phyloP scores from a whole-genome alignment of 495 filamentous ascomycete genomes.

The Talaromyces thailandensis region DNA sequence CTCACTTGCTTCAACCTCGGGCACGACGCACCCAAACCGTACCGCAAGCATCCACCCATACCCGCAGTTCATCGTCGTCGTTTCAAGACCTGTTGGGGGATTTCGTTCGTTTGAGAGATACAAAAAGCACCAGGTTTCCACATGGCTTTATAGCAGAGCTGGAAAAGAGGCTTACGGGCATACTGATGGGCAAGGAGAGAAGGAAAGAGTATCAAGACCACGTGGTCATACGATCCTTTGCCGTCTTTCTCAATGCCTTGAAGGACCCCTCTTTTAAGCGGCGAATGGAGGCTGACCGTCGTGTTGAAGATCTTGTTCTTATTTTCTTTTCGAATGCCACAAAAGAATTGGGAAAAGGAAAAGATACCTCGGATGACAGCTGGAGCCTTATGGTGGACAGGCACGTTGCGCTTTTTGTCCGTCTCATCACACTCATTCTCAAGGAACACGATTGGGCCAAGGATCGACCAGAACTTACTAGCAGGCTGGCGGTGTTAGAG shows the following conservation, averaged over 20 bases:
- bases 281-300: conserved; percentile 83
- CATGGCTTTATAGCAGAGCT: conserved; percentile 66
- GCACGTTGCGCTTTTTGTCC: conserved; percentile 90
- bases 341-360: conserved; percentile 78
- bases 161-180: conserved; percentile 57
- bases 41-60: conserved; percentile 48
- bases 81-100: conserved; percentile 65
- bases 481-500: conserved; percentile 71
- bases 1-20: conserved; percentile 88
- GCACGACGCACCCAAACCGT: conserved; percentile 80
- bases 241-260: conserved; percentile 66
- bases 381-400: conserved; percentile 93
- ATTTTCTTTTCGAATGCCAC: conserved; percentile 88
- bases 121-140: conserved; percentile 68
- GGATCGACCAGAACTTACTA: conserved; percentile 74
- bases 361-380: conserved; percentile 69
- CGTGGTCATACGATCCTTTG: conserved; percentile 72
- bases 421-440: conserved; percentile 70
- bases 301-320: conserved; percentile 79
- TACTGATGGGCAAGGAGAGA: conserved; percentile 63
- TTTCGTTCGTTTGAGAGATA: conserved; percentile 66
- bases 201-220: conserved; percentile 69
- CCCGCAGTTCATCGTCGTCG: conserved; percentile 58
- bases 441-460: conserved; percentile 72
- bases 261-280: conserved; percentile 64